A percentile compares a stretch with the other conserved stretches of the same genome.
These are phyloP conservation scores for Teratosphaeriaceae sp. DNA, from an alignment of 2,329 filamentous ascomycete species.

Conservation along the genomic window DNA sequence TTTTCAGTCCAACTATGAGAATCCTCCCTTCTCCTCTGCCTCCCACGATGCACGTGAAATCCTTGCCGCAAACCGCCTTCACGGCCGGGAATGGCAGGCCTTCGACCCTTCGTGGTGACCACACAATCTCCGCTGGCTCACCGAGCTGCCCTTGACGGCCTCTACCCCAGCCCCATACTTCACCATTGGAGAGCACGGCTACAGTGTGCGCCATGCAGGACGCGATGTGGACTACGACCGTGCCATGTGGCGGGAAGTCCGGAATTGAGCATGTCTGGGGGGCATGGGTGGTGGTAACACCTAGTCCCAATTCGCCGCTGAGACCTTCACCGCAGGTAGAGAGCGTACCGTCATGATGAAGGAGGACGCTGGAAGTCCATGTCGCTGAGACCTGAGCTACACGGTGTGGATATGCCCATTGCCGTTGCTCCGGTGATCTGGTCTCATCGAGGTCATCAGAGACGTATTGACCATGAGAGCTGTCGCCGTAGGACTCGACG, in stretches of 20 bases:
- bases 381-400: conserved; percentile 49
- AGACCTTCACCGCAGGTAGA: conserved; percentile 59
- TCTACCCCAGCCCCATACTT: conserved; percentile 83
- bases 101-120: conserved; percentile 56
- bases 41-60: conserved; percentile 71
- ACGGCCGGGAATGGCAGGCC: conserved; percentile 55
- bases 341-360: conserved; percentile 46
- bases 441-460: neutral
- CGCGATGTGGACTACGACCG: conserved; percentile 56
- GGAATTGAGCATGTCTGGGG: conserved; percentile 43
- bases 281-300: conserved; percentile 28
- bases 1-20: conserved; percentile 65
- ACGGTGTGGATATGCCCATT: neutral
- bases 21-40: conserved; percentile 51
- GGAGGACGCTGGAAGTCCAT: conserved; percentile 68
- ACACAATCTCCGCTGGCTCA: conserved; percentile 45
- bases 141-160: conserved; percentile 82
- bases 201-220: conserved; percentile 75
- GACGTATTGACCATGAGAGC: conserved; percentile 40
- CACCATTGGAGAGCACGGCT: conserved; percentile 64
- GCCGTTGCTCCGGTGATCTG: conserved; percentile 14
- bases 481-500: conserved; percentile 61
- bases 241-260: conserved; percentile 57
- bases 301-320: conserved; percentile 68
- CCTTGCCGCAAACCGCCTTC: conserved; percentile 69